phyloP scores from a whole-genome alignment of 495 filamentous ascomycete genomes.

The Tuber microsphaerosporum region DNA sequence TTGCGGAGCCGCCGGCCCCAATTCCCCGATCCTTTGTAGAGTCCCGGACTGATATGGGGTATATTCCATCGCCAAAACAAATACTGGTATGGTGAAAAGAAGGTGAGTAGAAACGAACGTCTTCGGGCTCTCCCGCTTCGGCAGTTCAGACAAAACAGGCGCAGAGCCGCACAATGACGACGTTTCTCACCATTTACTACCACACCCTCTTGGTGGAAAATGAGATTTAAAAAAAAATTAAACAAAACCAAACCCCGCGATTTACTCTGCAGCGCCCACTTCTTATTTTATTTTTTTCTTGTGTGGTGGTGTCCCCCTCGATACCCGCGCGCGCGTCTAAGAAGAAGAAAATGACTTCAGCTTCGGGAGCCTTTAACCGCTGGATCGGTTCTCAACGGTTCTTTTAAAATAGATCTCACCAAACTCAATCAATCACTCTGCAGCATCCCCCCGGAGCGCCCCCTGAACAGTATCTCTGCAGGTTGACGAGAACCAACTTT shows the following conservation, averaged over 20 bases:
- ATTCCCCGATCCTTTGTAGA: neutral
- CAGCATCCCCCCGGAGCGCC: neutral
- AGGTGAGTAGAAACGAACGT: neutral
- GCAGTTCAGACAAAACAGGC: conserved; percentile 11
- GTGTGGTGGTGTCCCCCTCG: conserved; percentile 10
- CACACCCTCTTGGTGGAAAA: neutral
- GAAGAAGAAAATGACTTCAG: conserved; percentile 9
- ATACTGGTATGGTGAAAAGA: neutral
- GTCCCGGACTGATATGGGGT: neutral
- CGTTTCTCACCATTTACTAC: conserved; percentile 12
- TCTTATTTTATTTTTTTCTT: neutral
- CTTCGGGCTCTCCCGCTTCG: conserved; percentile 13
- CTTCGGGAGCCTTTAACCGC: conserved; percentile 23
- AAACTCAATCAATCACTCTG: conserved; percentile 2
- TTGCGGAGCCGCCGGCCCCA: neutral
- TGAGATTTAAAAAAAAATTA: neutral
- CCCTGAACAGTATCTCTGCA: neutral
- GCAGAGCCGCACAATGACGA: conserved; percentile 25
- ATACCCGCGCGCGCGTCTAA: conserved; percentile 30
- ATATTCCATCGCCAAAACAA: neutral
- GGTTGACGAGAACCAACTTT: neutral
- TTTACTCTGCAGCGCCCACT: neutral
- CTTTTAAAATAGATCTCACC: conserved; percentile 31
- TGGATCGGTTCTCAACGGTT: conserved; percentile 8
- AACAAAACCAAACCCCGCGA: neutral